Base-by-base conservation (phyloP, 306 rosid species). In the Sophora flavescens region DNA sequence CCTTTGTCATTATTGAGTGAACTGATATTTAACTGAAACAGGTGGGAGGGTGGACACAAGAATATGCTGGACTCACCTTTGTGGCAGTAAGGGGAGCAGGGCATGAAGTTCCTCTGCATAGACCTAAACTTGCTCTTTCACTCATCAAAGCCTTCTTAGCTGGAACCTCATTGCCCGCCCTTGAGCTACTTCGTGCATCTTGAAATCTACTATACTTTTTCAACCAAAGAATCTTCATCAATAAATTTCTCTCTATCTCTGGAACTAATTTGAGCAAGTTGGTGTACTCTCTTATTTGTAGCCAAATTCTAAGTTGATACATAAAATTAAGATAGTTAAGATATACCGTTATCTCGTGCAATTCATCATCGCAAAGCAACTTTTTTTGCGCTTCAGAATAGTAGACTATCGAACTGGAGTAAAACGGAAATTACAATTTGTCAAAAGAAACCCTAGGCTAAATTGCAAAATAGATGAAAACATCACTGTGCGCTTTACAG, bases 11-110 rank as follows among this genome's bases (percentile, higher is more conserved):
- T 48, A 0, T 47, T 13, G 0, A n/a, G 57, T 67, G 75, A 51
- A 60, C 9, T 68, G 54, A 58, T 30, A 13, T 76, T 7, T 28
- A 39, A 67, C 35, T 63, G 30, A 39, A 68, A 72, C 87, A 94
- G 98, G 98, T 94, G 57, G 98, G 97, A 81, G 97, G 98, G 70
- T 94, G 98, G 97, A 92, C 84, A 2, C 93, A 94, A 78, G 98
- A 90, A 81, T 94, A 94, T 72, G 87, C 38, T 30, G 98, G 98
- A 51, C 85, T 94, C 33, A 94, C 89, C 12, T 90, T 94, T 74
- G 97, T 92, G 50, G 72, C 83, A 0, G 92, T 92, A 70, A 84
- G 98, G 69, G 98, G 98, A 73, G 98, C 97, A 35, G 98, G 98
- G 16, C 98, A 91, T 18, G 97, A 94, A 87, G 98, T 94, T 66